A percentile compares a stretch with the other conserved stretches of the same genome.
phyloP scores from a whole-genome alignment of 2,329 filamentous ascomycete genomes.

The Fusarium sp. region DNA sequence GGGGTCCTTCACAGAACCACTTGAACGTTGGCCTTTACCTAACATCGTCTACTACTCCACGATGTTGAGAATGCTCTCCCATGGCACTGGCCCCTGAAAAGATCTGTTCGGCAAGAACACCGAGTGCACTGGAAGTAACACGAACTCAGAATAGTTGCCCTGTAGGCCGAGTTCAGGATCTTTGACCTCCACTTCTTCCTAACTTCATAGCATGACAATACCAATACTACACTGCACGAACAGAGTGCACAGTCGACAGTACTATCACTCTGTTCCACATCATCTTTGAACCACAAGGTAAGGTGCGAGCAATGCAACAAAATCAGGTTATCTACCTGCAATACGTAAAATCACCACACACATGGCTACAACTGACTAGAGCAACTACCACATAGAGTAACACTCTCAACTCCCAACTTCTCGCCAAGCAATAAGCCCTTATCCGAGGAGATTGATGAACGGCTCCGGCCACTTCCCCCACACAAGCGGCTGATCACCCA shows the following conservation, averaged over 20 bases:
- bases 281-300: background rate
- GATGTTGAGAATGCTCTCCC: background rate
- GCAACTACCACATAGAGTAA: background rate
- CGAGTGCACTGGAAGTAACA: background rate
- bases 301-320: background rate
- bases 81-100: background rate
- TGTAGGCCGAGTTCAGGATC: background rate
- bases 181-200: background rate
- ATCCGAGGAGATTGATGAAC: conserved; percentile 78
- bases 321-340: background rate
- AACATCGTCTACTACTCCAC: background rate
- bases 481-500: conserved; percentile 83
- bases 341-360: background rate
- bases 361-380: background rate
- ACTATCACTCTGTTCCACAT: background rate
- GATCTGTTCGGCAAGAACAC: background rate
- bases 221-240: background rate
- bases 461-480: conserved; percentile 90
- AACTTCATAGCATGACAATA: too few relatives aligned
- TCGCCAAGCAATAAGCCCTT: conserved; percentile 1
- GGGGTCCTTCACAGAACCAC: too few relatives aligned
- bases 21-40: background rate
- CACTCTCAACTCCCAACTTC: background rate
- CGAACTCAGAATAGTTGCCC: background rate
- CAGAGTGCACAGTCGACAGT: background rate